Percentiles rank a stretch among this genome's conserved stretches.
Conservation (phyloP, 2,329 filamentous ascomycete genomes). For the Aureobasidium sp. region DNA sequence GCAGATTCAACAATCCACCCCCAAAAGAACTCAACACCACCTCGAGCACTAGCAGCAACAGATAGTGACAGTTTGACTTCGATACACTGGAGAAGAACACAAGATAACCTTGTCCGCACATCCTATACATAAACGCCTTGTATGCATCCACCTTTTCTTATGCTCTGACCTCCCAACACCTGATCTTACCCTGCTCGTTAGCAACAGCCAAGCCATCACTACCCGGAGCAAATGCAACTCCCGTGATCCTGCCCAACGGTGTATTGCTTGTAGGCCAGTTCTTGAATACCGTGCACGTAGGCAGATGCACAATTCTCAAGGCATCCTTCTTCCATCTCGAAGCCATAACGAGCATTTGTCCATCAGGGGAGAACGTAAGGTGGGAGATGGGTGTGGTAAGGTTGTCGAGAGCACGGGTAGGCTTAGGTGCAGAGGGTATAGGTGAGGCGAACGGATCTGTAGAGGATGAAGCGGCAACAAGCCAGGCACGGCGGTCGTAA, state of each 20-base stretch:
- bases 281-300: conserved; percentile 85
- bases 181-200: conserved; percentile 81
- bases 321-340: conserved; percentile 85
- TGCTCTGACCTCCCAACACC: conserved; percentile 72
- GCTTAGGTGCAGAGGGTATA: conserved; percentile 62
- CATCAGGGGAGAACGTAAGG: conserved; percentile 77
- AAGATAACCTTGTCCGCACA: background rate
- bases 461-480: conserved; percentile 17
- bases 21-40: too few relatives aligned
- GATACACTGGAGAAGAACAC: background rate
- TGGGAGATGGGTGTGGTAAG: conserved; percentile 78
- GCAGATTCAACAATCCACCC: too few relatives aligned
- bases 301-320: conserved; percentile 78
- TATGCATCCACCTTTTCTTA: background rate
- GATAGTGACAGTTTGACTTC: background rate
- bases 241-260: conserved; percentile 73
- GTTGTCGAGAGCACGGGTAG: conserved; percentile 70
- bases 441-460: conserved; percentile 17
- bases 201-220: conserved; percentile 65
- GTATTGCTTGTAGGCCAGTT: conserved; percentile 96
- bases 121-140: background rate
- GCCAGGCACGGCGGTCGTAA: conserved; percentile 71
- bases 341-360: conserved; percentile 80
- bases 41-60: too few relatives aligned
- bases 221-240: conserved; percentile 38